Percentiles rank a stretch among this genome's conserved stretches.
Evolutionary conservation across 1,284 basidiomycete species (phyloP).

Genomic region (Irpex sp.): DNA sequence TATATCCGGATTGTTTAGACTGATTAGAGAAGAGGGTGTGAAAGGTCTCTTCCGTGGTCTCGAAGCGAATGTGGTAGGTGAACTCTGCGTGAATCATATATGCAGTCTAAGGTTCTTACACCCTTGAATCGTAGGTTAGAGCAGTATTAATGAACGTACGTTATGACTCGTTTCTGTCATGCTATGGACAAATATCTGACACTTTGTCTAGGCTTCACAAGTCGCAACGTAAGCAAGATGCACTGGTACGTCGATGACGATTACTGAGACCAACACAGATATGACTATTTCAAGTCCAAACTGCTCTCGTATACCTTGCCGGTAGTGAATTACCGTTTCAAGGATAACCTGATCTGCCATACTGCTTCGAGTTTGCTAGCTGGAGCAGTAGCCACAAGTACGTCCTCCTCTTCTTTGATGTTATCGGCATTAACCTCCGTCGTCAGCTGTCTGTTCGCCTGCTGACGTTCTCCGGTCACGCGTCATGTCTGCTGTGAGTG

Average conservation of each 20-base stretch:
- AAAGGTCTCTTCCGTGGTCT: slow-evolving; percentile 73
- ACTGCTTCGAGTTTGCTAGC: slow-evolving; percentile 62
- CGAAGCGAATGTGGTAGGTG: slow-evolving; percentile 72
- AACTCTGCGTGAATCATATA: slow-evolving; percentile 8
- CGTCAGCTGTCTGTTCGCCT: slow-evolving; percentile 79
- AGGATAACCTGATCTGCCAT: slow-evolving; percentile 67
- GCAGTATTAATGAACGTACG: slow-evolving; percentile 88
- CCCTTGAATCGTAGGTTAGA: slow-evolving; percentile 43
- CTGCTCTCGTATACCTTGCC: slow-evolving; percentile 56
- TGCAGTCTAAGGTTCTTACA: neutral
- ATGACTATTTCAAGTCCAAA: slow-evolving; percentile 81
- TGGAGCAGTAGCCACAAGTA: slow-evolving; percentile 88
- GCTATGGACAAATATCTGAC: slow-evolving; percentile 6
- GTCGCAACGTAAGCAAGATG: slow-evolving; percentile 74
- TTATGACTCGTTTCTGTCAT: slow-evolving; percentile 15
- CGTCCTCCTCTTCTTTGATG: slow-evolving; percentile 22
- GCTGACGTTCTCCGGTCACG: slow-evolving; percentile 84
- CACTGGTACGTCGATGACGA: neutral
- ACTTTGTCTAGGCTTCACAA: slow-evolving; percentile 62
- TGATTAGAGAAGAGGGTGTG: slow-evolving; percentile 71
- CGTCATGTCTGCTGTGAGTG: slow-evolving; percentile 67
- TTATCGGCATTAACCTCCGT: slow-evolving; percentile 12
- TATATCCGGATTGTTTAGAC: slow-evolving; percentile 60
- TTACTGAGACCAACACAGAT: slow-evolving; percentile 43
- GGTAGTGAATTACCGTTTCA: slow-evolving; percentile 62